phyloP scores from a whole-genome alignment of 2,329 filamentous ascomycete genomes.

The Fusarium odoratissimum region DNA sequence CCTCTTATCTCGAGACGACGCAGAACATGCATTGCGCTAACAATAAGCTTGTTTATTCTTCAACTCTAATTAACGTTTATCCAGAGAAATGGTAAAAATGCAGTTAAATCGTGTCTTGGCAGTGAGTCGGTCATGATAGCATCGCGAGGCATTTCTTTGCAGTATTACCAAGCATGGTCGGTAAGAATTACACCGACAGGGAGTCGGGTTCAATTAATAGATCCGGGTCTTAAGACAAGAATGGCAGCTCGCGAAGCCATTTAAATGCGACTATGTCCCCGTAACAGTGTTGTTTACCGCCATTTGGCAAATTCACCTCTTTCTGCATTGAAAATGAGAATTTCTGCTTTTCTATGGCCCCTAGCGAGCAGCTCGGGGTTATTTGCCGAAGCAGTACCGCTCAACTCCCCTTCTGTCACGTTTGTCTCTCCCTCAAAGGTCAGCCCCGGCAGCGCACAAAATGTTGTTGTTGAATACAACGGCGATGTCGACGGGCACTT shows the following conservation, averaged over 20 bases:
- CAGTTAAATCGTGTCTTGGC: neutral
- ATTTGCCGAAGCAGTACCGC: neutral
- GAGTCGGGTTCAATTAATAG: neutral
- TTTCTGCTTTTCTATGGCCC: fast-evolving
- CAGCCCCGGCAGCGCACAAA: constrained; percentile 22
- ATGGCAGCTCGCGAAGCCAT: too few relatives aligned
- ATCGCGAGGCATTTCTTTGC: neutral
- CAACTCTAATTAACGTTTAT: neutral
- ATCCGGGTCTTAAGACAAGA: neutral
- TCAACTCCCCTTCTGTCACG: neutral
- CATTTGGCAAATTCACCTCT: fast-evolving
- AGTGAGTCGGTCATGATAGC: neutral
- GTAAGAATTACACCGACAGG: neutral
- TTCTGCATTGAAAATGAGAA: neutral
- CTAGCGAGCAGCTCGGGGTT: neutral
- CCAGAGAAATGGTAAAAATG: neutral
- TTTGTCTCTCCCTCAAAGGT: neutral
- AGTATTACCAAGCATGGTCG: neutral
- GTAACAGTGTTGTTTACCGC: too few relatives aligned
- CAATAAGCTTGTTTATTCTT: neutral
- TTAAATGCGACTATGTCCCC: neutral
- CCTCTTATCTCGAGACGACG: neutral
- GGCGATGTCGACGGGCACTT: constrained; percentile 37
- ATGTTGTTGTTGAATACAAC: constrained; percentile 37
- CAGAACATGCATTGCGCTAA: neutral